phyloP scores from a whole-genome alignment of 768 basidiomycete species.

The Russula compacta region DNA sequence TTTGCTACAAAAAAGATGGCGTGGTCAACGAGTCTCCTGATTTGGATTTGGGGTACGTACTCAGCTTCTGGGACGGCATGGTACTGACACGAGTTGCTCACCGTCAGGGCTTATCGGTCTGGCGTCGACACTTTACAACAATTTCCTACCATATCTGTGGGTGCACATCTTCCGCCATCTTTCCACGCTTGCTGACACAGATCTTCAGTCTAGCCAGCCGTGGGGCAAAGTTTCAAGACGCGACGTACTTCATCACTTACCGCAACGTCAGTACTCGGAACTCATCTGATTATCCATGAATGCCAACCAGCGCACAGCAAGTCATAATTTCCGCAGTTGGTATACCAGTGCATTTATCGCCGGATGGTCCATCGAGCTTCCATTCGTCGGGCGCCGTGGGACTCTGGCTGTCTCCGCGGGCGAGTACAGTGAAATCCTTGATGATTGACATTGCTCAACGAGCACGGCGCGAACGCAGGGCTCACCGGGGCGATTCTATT shows the following conservation, averaged over 20 bases:
- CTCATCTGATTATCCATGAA: not conserved
- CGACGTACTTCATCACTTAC: constrained; percentile 29
- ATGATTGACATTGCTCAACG: constrained; percentile 33
- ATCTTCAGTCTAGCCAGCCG: constrained; percentile 26
- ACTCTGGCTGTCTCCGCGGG: constrained; percentile 57
- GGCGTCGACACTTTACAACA: constrained; percentile 31
- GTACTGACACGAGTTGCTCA: not conserved
- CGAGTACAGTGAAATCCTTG: constrained; percentile 29
- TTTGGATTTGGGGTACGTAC: constrained; percentile 36
- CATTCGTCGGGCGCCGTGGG: constrained; percentile 54
- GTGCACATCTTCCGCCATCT: not conserved
- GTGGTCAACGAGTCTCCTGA: constrained; percentile 54
- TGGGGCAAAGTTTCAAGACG: constrained; percentile 30
- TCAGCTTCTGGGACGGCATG: not conserved
- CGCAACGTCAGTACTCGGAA: constrained; percentile 26
- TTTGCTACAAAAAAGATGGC: constrained; percentile 58
- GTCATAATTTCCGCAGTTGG: constrained; percentile 61
- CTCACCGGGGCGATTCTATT: constrained; percentile 71
- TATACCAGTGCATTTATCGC: constrained; percentile 62
- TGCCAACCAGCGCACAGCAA: constrained; percentile 35
- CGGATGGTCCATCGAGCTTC: constrained; percentile 61
- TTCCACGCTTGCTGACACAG: not conserved
- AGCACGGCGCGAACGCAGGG: constrained; percentile 40
- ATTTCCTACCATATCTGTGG: constrained; percentile 31
- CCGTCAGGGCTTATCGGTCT: constrained; percentile 28